These are phyloP conservation scores for Botrytis galanthina DNA, from an alignment of 2,329 filamentous ascomycete species.

Conservation along the genomic window DNA sequence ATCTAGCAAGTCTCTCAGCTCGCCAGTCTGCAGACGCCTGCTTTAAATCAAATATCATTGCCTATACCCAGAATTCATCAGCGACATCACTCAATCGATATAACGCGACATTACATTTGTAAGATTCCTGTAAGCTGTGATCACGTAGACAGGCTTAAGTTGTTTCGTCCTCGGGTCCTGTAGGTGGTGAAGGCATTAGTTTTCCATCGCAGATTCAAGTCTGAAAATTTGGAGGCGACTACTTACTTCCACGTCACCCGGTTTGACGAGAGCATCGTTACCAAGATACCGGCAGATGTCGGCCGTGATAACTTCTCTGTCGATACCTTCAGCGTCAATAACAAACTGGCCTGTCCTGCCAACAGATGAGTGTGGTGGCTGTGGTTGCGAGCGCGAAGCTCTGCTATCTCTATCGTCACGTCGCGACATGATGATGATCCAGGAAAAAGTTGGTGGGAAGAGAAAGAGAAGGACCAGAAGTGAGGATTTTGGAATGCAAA, in stretches of 20 bases:
- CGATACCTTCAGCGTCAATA: conserved; percentile 75
- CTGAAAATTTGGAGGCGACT: conserved; percentile 33
- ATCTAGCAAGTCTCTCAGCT: conserved; percentile 35
- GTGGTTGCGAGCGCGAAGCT: conserved; percentile 38
- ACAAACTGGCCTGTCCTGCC: conserved; percentile 73
- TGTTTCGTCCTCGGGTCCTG: conserved; percentile 57
- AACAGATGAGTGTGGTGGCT: conserved; percentile 39
- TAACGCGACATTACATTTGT: conserved; percentile 58
- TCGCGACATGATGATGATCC: conserved; percentile 19
- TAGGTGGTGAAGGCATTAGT: conserved; percentile 21
- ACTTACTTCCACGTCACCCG: conserved; percentile 70
- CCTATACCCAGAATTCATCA: conserved; percentile 40
- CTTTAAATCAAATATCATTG: conserved; percentile 55
- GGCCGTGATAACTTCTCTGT: conserved; percentile 78
- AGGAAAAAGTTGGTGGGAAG: conserved; percentile 37
- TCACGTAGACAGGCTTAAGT: conserved; percentile 69
- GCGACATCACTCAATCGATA: conserved; percentile 21
- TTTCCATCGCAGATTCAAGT: not conserved
- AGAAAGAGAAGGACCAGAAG: conserved; percentile 34
- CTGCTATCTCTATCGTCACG: conserved; percentile 28
- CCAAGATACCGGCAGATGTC: conserved; percentile 83
- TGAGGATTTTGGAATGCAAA: conserved; percentile 34
- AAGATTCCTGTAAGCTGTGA: conserved; percentile 75
- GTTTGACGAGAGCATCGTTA: conserved; percentile 76
- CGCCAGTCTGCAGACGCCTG: conserved; percentile 53